Conservation (phyloP, 202 grass and related monocot genomes). For the Schoenoplectus tabernaemontani region DNA sequence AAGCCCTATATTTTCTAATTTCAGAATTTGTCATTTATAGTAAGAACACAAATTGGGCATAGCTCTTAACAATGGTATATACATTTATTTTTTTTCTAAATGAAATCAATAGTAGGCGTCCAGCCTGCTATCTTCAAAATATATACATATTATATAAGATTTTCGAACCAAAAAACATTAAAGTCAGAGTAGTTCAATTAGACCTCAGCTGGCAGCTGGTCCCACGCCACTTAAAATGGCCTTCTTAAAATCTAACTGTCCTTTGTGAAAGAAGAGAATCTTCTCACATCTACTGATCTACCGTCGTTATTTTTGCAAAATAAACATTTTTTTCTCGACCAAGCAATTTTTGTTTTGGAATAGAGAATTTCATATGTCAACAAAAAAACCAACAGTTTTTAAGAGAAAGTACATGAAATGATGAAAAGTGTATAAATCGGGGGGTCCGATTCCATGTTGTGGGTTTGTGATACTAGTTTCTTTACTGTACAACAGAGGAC, state of each 20-base stretch:
- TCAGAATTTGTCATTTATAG: neutral
- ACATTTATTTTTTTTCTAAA: neutral
- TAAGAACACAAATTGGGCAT: neutral
- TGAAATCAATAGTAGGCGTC: too few species aligned
- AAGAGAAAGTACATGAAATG: neutral
- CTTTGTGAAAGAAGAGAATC: neutral
- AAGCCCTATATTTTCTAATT: neutral
- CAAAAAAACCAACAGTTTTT: neutral
- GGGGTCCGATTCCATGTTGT: neutral
- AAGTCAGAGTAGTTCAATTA: neutral
- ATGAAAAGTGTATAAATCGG: constrained; percentile 3
- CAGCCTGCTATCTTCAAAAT: neutral
- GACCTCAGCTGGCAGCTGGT: neutral
- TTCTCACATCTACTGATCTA: neutral
- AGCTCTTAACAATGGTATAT: neutral
- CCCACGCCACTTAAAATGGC: neutral
- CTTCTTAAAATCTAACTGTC: neutral
- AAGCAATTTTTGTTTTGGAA: neutral
- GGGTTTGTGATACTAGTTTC: neutral
- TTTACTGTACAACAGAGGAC: neutral
- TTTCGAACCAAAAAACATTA: neutral
- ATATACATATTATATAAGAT: neutral
- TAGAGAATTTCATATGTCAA: neutral
- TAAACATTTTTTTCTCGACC: neutral
- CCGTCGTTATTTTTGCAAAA: neutral